A percentile compares a stretch with the other conserved stretches of the same genome.
Evolutionary conservation across 176 grass and related monocot genomes (phyloP).

Genomic region (Thalia dealbata): DNA sequence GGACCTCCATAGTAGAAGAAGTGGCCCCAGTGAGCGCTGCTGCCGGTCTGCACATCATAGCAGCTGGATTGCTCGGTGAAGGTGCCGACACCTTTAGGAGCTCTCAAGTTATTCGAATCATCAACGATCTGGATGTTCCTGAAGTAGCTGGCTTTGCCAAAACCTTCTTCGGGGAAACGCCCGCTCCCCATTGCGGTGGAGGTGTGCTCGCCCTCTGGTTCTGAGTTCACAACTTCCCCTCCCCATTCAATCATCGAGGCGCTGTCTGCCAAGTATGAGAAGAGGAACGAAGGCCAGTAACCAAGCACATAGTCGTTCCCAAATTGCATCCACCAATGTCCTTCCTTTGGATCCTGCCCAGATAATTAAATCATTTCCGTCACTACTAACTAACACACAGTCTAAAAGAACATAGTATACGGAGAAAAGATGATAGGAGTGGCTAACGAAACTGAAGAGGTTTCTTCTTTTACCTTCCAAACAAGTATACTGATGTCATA

Average conservation of each 20-base stretch:
- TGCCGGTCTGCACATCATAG: conserved; percentile 13
- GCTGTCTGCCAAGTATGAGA: conserved; percentile 9
- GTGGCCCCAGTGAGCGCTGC: not conserved
- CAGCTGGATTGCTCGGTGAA: conserved; percentile 16
- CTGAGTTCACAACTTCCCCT: conserved; percentile 16
- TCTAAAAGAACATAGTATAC: not conserved
- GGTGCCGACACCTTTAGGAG: not conserved
- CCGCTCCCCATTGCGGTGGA: conserved; percentile 8
- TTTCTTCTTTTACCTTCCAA: conserved; percentile 2
- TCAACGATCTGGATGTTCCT: conserved; percentile 8
- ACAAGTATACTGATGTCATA: conserved; percentile 9
- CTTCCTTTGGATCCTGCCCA: conserved; percentile 8
- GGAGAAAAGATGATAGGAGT: not conserved
- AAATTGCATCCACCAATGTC: conserved; percentile 19
- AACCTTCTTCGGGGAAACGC: conserved; percentile 13
- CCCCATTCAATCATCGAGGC: conserved; percentile 11
- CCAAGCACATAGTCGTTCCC: conserved; percentile 1
- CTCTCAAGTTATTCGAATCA: not conserved
- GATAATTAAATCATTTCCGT: not conserved
- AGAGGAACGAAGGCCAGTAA: conserved; percentile 13
- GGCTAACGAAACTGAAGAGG: not conserved
- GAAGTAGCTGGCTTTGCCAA: conserved; percentile 3
- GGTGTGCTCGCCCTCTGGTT: conserved; percentile 14
- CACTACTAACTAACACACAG: no score
- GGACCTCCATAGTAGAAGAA: conserved; percentile 16